phyloP scores from a whole-genome alignment of 2,329 filamentous ascomycete genomes.

The Pseudocercospora crystallina region DNA sequence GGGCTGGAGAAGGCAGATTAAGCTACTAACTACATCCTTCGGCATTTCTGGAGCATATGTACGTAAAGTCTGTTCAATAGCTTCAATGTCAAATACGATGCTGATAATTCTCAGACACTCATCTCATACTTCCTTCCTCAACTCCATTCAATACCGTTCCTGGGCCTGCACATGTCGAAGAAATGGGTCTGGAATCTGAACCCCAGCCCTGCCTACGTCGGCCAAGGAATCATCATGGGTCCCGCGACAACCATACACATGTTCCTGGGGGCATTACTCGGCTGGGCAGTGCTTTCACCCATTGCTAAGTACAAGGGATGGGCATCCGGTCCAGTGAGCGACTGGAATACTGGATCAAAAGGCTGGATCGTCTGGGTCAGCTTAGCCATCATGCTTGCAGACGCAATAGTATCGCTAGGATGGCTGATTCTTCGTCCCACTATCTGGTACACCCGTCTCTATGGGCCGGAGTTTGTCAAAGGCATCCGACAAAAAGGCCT shows the following conservation, averaged over 20 bases:
- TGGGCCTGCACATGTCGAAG: conserved; percentile 70
- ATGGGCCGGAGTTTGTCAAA: conserved; percentile 36
- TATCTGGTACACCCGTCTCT: conserved; percentile 47
- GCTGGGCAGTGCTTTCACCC: conserved; percentile 89
- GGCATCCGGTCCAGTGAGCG: conserved; percentile 81
- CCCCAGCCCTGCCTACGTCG: conserved; percentile 93
- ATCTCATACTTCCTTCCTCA: conserved; percentile 87
- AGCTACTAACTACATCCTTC: conserved; percentile 60
- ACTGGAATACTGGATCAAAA: conserved; percentile 92
- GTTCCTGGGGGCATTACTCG: conserved; percentile 82
- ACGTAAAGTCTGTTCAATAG: conserved; percentile 26
- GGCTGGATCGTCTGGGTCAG: conserved; percentile 99
- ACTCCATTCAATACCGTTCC: conserved; percentile 80
- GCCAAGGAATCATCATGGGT: conserved; percentile 98
- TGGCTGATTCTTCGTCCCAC: conserved; percentile 71
- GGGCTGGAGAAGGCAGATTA: conserved; percentile 64
- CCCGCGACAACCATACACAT: conserved; percentile 93
- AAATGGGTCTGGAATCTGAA: conserved; percentile 96
- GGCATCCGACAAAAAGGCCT: conserved; percentile 31
- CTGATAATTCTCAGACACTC: conserved; percentile 61
- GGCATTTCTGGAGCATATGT: conserved; percentile 56
- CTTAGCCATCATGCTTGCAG: conserved; percentile 92
- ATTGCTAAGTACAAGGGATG: conserved; percentile 81
- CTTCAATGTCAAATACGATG: conserved; percentile 3
- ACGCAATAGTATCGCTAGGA: conserved; percentile 83